phyloP scores from a whole-genome alignment of 176 grass and related monocot species.

The Rhynchospora tenuis region DNA sequence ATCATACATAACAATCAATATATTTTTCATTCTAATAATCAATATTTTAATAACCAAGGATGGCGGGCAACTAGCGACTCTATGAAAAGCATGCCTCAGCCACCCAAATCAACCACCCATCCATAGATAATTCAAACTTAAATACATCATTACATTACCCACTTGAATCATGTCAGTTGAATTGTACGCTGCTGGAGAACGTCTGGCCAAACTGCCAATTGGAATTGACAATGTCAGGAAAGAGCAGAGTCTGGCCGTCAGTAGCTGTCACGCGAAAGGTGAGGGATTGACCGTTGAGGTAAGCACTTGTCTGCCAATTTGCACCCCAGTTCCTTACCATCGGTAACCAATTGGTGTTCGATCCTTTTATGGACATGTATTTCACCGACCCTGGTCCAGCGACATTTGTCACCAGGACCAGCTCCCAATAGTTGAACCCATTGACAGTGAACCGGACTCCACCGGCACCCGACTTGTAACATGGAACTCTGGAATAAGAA shows the following conservation, averaged over 20 bases:
- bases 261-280: background rate
- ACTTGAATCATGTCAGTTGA: background rate
- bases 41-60: conserved; percentile 10
- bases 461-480: background rate
- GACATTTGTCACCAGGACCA: conserved; percentile 18
- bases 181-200: conserved; percentile 20
- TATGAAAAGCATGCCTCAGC: conserved; percentile 18
- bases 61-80: conserved; percentile 11
- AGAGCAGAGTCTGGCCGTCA: conserved; percentile 1
- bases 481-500: conserved; percentile 15
- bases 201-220: conserved; percentile 19
- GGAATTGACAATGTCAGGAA: conserved; percentile 3
- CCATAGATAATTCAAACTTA: background rate
- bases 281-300: conserved; percentile 12
- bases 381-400: background rate
- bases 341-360: background rate
- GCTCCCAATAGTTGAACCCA: conserved; percentile 4
- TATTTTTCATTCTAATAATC: background rate
- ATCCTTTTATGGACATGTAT: conserved; percentile 7
- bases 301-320: background rate
- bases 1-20: conserved; percentile 10
- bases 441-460: conserved; percentile 19
- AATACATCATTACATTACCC: background rate
- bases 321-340: conserved; percentile 13
- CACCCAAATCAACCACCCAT: conserved; percentile 5